Base-by-base conservation (phyloP, 1,139 yeast species). In the Kodamaea suecica region DNA sequence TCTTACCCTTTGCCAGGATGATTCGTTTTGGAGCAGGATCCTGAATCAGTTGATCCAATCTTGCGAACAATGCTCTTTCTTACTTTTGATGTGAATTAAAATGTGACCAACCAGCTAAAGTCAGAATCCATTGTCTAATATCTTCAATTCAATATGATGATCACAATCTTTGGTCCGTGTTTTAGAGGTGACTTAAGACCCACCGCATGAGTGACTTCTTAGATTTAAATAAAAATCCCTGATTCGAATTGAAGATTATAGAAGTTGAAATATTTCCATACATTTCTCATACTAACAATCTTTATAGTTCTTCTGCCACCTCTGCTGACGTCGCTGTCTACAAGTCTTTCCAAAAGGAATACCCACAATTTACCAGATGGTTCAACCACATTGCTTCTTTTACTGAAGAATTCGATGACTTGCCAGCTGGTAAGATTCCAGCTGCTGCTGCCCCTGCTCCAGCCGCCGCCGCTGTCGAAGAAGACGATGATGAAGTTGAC, bases 291-390 rank as follows among this genome's bases (percentile, higher is more conserved):
- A 59, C 64, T 59, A 59, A 63, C 63, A 41, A 39, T 41, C 36
- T n/a, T 30, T 30, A 23, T 31, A 85, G 95, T 67, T 67, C 88
- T 50, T 61, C 85, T 54, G 90, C 96, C 53, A 74, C 97, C 55
- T 96, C 87, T 75, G 97, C 96, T 63, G 97, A 92, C 64, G 98
- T 86, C 50, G 68, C 88, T 52, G 90, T 79, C 66, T 84, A 80
- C 94, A 80, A 86, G 78, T 92, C 96, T 68, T 90, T 92, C 81
- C 95, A 86, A 73, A 69, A 76, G 60, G 77, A 86, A 70, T 90
- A 70, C 85, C 96, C 97, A 69, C 82, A 85, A 70, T 87, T 88
- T 63, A 72, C 95, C 64, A 88, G 97, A 80, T 92, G 97, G 97
- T 87, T 84, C 79, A 85, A 85, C 83, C 97, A 88, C 87, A 81